Percentiles rank a stretch among this genome's conserved stretches.
phyloP scores from a whole-genome alignment of 2,329 filamentous ascomycete genomes.

The Botrytis byssoidea region DNA sequence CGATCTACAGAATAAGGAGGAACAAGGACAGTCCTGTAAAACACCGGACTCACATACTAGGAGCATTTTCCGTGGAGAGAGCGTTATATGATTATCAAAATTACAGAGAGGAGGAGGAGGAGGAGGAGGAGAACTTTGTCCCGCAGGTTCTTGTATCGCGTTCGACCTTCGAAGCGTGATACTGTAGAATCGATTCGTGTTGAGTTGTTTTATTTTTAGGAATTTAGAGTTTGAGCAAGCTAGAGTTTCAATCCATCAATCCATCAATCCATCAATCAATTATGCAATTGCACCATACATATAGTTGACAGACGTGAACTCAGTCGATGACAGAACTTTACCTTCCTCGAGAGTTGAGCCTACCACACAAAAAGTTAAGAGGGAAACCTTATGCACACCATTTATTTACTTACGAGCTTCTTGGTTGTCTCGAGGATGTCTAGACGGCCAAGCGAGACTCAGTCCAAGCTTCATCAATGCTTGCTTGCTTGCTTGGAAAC shows the following conservation, averaged over 20 bases:
- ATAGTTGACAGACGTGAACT: not conserved
- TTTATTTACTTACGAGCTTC: not conserved
- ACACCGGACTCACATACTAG: not conserved
- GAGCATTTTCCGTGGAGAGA: not conserved
- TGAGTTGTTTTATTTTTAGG: not conserved
- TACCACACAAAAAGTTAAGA: not conserved
- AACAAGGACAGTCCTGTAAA: conserved; percentile 1
- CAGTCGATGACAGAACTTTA: conserved; percentile 2
- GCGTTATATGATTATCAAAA: not conserved
- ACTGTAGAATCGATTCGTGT: not conserved
- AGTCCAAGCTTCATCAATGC: conserved; percentile 13
- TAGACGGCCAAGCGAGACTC: conserved; percentile 8
- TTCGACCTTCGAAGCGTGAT: not conserved
- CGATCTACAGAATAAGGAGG: conserved; percentile 1
- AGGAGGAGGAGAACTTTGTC: not conserved
- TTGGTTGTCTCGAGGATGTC: not conserved
- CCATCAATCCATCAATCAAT: not conserved
- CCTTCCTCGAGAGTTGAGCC: too few species aligned
- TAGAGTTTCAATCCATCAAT: not conserved
- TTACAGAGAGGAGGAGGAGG: conserved; percentile 1
- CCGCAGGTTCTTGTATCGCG: not conserved
- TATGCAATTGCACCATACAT: not conserved
- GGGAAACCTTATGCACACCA: not conserved
- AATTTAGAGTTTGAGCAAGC: not conserved
- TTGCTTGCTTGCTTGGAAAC: not conserved